Conservation (phyloP, 2,329 filamentous ascomycete genomes). For the Fusarium chuoi region DNA sequence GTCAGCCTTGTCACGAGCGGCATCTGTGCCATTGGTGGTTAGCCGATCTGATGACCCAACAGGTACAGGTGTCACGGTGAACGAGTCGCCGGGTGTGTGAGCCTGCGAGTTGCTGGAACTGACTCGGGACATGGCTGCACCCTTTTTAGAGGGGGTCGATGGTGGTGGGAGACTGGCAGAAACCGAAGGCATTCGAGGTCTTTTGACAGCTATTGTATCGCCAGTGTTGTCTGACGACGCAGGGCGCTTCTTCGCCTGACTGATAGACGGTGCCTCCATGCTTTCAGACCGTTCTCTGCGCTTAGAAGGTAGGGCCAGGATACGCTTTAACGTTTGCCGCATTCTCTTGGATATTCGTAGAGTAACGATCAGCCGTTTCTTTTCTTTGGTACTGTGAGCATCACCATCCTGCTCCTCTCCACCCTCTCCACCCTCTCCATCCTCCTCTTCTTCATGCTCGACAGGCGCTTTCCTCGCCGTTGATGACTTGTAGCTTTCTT, state of each 20-base stretch:
- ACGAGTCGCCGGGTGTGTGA: constrained; percentile 61
- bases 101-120: constrained; percentile 64
- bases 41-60: constrained; percentile 42
- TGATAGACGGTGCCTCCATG: constrained; percentile 51
- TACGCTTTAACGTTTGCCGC: constrained; percentile 56
- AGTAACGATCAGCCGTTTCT: constrained; percentile 54
- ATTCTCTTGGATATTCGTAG: constrained; percentile 61
- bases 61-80: constrained; percentile 48
- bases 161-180: constrained; percentile 50
- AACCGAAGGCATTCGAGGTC: constrained; percentile 56
- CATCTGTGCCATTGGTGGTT: constrained; percentile 48
- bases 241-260: constrained; percentile 61
- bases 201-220: constrained; percentile 54
- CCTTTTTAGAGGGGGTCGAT: constrained; percentile 64
- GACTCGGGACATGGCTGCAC: constrained; percentile 63
- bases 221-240: constrained; percentile 50
- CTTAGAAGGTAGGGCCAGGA: constrained; percentile 58
- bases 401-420: constrained; percentile 49
- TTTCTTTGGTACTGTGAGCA: constrained; percentile 40
- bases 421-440: constrained; percentile 48
- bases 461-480: constrained; percentile 43
- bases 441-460: constrained; percentile 48
- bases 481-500: constrained; percentile 34
- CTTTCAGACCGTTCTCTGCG: constrained; percentile 49
- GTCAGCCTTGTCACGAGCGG: constrained; percentile 40